Conservation (phyloP, 176 grass and related monocot genomes). For the Urochloa ruziziensis region DNA sequence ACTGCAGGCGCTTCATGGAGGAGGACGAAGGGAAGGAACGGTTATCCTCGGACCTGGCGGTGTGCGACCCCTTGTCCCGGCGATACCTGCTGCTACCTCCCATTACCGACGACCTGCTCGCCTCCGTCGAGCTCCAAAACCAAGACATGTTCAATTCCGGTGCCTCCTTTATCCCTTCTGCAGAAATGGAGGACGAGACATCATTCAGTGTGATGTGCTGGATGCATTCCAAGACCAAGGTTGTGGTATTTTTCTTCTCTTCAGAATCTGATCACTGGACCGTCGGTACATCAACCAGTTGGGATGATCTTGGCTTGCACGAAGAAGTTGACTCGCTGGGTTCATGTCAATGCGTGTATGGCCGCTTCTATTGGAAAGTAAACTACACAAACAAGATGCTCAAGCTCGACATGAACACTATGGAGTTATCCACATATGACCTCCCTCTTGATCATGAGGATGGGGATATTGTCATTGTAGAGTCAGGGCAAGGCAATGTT, state of each 20-base stretch:
- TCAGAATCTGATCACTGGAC: neutral
- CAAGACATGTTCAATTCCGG: neutral
- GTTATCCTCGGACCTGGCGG: neutral
- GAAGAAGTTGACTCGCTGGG: neutral
- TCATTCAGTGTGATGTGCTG: neutral
- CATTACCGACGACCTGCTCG: neutral
- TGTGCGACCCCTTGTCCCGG: slow-evolving; percentile 6
- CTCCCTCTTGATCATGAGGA: neutral
- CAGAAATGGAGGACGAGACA: neutral
- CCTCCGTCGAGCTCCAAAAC: neutral
- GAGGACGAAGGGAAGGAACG: neutral
- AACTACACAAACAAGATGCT: neutral
- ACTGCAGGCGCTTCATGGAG: neutral
- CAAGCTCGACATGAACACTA: slow-evolving; percentile 6
- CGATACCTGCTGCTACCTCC: slow-evolving; percentile 1
- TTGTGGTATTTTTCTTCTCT: neutral
- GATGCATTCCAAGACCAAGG: neutral
- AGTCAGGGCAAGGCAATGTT: neutral
- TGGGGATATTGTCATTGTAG: neutral
- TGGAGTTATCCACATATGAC: neutral
- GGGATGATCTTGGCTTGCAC: neutral
- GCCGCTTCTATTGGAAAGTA: neutral
- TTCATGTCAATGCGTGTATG: neutral
- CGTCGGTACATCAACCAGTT: neutral
- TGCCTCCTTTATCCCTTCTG: neutral